Conservation (phyloP, 169 alveolate genomes). For the Plasmodium yoelii region DNA sequence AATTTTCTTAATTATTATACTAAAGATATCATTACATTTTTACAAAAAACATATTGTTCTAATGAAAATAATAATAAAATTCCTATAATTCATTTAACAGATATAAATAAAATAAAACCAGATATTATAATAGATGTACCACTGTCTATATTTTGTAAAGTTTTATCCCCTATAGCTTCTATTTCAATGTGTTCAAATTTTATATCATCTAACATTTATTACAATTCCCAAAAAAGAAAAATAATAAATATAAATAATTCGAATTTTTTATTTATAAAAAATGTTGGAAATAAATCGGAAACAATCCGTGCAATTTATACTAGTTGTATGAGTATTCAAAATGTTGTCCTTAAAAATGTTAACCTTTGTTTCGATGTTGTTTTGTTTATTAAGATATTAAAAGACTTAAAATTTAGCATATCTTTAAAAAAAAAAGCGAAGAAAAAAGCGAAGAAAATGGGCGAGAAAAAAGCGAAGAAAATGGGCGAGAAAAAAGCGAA, state of each 20-base stretch:
- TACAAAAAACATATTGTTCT: not conserved
- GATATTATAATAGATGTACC: constrained; percentile 16
- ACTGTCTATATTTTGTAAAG: not conserved
- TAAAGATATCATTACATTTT: constrained; percentile 1
- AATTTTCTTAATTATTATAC: constrained; percentile 13
- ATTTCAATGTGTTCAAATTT: not conserved
- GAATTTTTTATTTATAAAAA: not conserved
- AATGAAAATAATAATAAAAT: not conserved
- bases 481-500: too few species aligned
- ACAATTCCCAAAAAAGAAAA: not conserved
- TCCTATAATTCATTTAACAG: not conserved
- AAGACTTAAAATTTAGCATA: constrained; percentile 6
- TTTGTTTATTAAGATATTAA: constrained; percentile 29
- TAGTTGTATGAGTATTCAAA: constrained; percentile 14
- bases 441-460: too few species aligned
- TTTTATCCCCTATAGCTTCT: constrained; percentile 13
- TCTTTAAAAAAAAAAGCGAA: not conserved
- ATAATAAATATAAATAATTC: not conserved
- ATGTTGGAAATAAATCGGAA: constrained; percentile 28
- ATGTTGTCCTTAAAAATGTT: constrained; percentile 6
- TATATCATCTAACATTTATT: not conserved
- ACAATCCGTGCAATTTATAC: constrained; percentile 18
- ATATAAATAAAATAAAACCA: constrained; percentile 11
- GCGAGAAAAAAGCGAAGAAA: too few species aligned
- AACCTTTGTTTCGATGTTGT: constrained; percentile 31